These are phyloP conservation scores for Myxozyma geophila DNA, from an alignment of 805 yeast species.

Conservation along the genomic window DNA sequence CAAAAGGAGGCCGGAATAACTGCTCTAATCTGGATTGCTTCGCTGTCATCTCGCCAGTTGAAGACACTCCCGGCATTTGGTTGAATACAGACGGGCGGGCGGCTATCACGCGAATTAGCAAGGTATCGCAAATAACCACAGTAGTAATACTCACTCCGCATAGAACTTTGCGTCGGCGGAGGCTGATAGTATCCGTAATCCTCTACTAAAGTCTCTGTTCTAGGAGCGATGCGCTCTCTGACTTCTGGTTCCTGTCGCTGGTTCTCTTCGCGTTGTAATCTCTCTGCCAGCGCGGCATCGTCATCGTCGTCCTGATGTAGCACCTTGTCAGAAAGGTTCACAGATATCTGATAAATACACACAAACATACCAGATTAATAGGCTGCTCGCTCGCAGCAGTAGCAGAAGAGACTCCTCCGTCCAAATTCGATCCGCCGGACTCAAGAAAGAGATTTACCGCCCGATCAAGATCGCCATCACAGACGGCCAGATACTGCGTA, in stretches of 20 bases:
- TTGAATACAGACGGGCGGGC: slow-evolving; percentile 54
- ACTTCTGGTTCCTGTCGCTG: slow-evolving; percentile 50
- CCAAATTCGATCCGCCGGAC: slow-evolving; percentile 47
- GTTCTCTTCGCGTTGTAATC: slow-evolving; percentile 42
- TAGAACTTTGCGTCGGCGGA: slow-evolving; percentile 1
- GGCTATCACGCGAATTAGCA: background rate
- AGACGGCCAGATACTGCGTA: slow-evolving; percentile 73
- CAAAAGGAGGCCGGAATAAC: slow-evolving; percentile 92
- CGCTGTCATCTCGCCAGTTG: slow-evolving; percentile 35
- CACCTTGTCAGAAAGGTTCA: background rate
- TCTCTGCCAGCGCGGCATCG: slow-evolving; percentile 38
- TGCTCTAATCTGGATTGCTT: slow-evolving; percentile 74
- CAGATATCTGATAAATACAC: background rate
- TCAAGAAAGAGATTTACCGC: slow-evolving; percentile 88
- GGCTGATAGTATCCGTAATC: slow-evolving; percentile 35
- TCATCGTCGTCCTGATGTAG: slow-evolving; percentile 19
- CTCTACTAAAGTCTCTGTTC: slow-evolving; percentile 76
- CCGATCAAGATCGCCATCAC: slow-evolving; percentile 75
- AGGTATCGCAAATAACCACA: slow-evolving; percentile 27
- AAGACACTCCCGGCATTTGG: slow-evolving; percentile 44
- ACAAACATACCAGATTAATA: background rate
- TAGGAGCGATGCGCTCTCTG: slow-evolving; percentile 77
- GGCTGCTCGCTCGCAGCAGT: slow-evolving; percentile 1
- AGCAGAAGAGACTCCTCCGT: slow-evolving; percentile 13
- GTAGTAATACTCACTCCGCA: background rate